A percentile compares a stretch with the other conserved stretches of the same genome.
Evolutionary conservation across 1,284 basidiomycete species (phyloP).

Genomic region (Kwoniella shivajii): DNA sequence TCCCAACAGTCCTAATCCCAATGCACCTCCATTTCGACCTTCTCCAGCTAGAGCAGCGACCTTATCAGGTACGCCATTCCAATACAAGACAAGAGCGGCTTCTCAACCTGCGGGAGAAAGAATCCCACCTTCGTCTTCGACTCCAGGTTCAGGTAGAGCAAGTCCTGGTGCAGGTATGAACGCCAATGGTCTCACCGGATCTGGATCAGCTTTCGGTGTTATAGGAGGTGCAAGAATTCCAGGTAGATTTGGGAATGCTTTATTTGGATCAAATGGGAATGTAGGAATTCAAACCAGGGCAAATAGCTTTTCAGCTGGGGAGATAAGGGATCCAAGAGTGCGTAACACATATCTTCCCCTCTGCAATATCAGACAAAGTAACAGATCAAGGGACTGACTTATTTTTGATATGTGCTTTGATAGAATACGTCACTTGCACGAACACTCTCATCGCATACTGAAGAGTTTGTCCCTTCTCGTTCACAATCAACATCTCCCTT

Average conservation of each 20-base stretch:
- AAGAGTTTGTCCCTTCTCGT: slow-evolving; percentile 43
- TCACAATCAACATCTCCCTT: slow-evolving; percentile 41
- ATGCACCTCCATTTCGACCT: slow-evolving; percentile 28
- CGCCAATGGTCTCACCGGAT: slow-evolving; percentile 11
- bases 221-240: slow-evolving; percentile 48
- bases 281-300: slow-evolving; percentile 37
- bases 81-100: slow-evolving; percentile 39
- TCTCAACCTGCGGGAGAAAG: slow-evolving; percentile 48
- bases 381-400: background rate
- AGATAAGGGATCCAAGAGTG: slow-evolving; percentile 31
- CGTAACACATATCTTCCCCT: slow-evolving; percentile 9
- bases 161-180: slow-evolving; percentile 30
- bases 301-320: slow-evolving; percentile 49
- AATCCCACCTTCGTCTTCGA: slow-evolving; percentile 32
- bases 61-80: slow-evolving; percentile 25
- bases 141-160: slow-evolving; percentile 38
- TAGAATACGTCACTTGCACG: slow-evolving; percentile 38
- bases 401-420: background rate
- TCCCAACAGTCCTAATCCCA: slow-evolving; percentile 14
- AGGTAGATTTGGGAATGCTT: slow-evolving; percentile 26
- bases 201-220: slow-evolving; percentile 38
- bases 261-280: slow-evolving; percentile 11
- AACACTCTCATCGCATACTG: slow-evolving; percentile 48
- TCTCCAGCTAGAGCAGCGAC: slow-evolving; percentile 31
- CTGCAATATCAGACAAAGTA: slow-evolving; percentile 1